These are phyloP conservation scores for Kokia cookei DNA, from an alignment of 441 rosid genomes.

Conservation along the genomic window DNA sequence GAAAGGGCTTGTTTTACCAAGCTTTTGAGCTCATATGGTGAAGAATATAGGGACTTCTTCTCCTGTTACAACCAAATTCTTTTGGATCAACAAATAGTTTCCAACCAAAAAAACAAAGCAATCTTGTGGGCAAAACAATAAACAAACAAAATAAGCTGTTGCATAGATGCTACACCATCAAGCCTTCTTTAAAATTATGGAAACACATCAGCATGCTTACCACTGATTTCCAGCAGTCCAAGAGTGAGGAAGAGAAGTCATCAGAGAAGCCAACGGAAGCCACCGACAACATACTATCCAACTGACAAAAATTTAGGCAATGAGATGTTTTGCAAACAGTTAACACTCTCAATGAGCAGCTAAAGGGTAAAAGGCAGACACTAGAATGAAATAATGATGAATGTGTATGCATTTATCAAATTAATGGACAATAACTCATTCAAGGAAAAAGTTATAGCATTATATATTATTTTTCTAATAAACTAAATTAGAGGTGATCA, in stretches of 20 bases:
- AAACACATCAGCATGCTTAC: slow-evolving; percentile 32
- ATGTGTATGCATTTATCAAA: neutral
- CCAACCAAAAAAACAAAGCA: neutral
- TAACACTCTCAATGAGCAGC: neutral
- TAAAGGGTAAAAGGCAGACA: neutral
- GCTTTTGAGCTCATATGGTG: slow-evolving; percentile 52
- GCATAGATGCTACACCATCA: neutral
- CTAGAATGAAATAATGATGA: neutral
- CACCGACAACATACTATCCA: slow-evolving; percentile 50
- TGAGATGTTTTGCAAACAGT: neutral
- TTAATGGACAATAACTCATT: neutral
- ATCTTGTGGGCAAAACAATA: neutral
- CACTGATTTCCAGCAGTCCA: slow-evolving; percentile 54
- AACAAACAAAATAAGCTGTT: neutral
- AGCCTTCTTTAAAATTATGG: neutral
- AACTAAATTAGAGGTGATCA: too few relatives aligned
- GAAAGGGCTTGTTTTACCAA: slow-evolving; percentile 69
- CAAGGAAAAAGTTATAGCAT: neutral
- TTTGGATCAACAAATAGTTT: neutral
- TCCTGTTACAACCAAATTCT: slow-evolving; percentile 33
- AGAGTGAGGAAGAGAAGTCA: slow-evolving; percentile 49
- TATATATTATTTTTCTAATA: neutral
- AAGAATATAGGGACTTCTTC: slow-evolving; percentile 60
- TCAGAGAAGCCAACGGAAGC: slow-evolving; percentile 66
- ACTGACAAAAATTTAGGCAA: slow-evolving; percentile 29